Percentiles rank a stretch among this genome's conserved stretches.
Evolutionary conservation across 1,284 basidiomycete genomes (phyloP).

Genomic region (Stygiomarasmius scandens): DNA sequence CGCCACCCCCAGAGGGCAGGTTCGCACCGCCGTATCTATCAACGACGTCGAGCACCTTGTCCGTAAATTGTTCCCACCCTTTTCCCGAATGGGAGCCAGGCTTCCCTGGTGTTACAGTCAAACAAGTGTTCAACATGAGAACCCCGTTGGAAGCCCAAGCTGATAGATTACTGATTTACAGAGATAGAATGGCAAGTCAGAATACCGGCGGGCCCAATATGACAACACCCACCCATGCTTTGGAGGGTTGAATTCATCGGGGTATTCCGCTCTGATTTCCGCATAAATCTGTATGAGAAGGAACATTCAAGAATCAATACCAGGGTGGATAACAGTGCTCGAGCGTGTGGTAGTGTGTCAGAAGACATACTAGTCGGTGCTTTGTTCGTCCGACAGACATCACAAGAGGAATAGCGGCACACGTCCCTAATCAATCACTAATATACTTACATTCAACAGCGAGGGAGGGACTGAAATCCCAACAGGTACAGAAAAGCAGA

Average conservation of each 20-base stretch:
- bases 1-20: conserved; percentile 47
- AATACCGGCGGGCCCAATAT: neutral
- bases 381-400: no score
- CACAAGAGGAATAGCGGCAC: conserved; percentile 1
- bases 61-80: conserved; percentile 91
- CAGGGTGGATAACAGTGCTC: no score
- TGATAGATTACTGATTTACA: conserved; percentile 62
- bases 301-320: no score
- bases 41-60: conserved; percentile 65
- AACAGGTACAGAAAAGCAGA: conserved; percentile 85
- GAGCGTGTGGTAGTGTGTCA: no score
- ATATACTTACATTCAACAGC: conserved; percentile 66
- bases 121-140: conserved; percentile 87
- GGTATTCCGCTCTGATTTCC: conserved; percentile 84
- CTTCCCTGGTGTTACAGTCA: conserved; percentile 78
- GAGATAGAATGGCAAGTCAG: conserved; percentile 12
- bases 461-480: conserved; percentile 80
- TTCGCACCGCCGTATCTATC: conserved; percentile 82
- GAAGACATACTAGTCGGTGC: no score
- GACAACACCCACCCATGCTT: conserved; percentile 75
- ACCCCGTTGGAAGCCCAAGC: conserved; percentile 90
- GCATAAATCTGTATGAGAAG: conserved; percentile 72
- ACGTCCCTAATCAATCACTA: neutral
- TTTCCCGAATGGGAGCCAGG: conserved; percentile 84
- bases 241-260: conserved; percentile 77